phyloP scores from a whole-genome alignment of 228 moss, liverwort and hornwort species.

The Sphagnum magellanicum region DNA sequence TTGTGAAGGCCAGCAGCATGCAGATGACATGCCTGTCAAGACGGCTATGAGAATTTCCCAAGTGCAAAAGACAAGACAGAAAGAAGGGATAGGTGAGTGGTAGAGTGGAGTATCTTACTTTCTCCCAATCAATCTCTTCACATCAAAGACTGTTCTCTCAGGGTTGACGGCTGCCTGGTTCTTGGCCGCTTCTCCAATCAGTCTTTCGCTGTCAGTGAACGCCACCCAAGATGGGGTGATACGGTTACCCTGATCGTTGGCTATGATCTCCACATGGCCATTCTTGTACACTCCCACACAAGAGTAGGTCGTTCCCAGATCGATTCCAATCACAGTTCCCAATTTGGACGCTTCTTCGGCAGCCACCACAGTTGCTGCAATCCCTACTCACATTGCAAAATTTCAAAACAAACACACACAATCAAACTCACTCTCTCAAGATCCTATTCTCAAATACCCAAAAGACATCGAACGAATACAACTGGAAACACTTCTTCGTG shows the following conservation, averaged over 20 bases:
- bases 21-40: too few species aligned
- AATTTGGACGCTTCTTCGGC: slow-evolving; percentile 84
- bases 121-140: slow-evolving; percentile 82
- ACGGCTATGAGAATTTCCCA: too few species aligned
- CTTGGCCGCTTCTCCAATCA: slow-evolving; percentile 93
- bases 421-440: too few species aligned
- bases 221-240: slow-evolving; percentile 94
- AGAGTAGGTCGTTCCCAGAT: slow-evolving; percentile 79
- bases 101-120: slow-evolving; percentile 25
- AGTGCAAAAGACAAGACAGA: too few species aligned
- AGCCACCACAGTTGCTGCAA: slow-evolving; percentile 7
- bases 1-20: too few species aligned
- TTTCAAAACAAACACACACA: too few species aligned
- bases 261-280: slow-evolving; percentile 92
- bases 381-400: too few species aligned
- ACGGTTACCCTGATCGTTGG: slow-evolving; percentile 86
- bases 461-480: too few species aligned
- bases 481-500: too few species aligned
- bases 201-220: slow-evolving; percentile 72
- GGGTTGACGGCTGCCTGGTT: slow-evolving; percentile 88
- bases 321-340: slow-evolving; percentile 87
- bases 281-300: slow-evolving; percentile 93
- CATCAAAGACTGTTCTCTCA: slow-evolving; percentile 82
- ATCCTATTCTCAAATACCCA: too few species aligned
- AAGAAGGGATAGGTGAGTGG: too few species aligned